Conservation (phyloP, 345 rosid species). For the Conringia planisiliqua region DNA sequence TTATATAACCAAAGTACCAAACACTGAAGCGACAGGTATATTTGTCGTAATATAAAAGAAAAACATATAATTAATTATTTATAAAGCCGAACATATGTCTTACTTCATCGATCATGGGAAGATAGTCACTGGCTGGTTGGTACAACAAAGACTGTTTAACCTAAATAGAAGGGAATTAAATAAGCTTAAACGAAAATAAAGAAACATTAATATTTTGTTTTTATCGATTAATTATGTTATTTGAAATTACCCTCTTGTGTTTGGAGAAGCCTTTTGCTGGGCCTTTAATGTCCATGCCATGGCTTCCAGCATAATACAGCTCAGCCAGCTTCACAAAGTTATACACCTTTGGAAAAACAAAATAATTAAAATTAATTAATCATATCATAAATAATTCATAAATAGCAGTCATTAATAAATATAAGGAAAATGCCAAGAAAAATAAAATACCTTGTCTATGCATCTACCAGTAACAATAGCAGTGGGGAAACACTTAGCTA, state of each 20-base stretch:
- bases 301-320: slow-evolving; percentile 98
- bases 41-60: not conserved
- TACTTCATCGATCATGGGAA: slow-evolving; percentile 86
- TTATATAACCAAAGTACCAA: not conserved
- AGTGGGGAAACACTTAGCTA: slow-evolving; percentile 71
- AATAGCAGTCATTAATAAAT: not conserved
- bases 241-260: slow-evolving; percentile 45
- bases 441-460: slow-evolving; percentile 72
- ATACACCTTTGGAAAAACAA: slow-evolving; percentile 51
- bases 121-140: slow-evolving; percentile 83
- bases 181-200: slow-evolving; percentile 5
- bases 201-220: slow-evolving; percentile 40
- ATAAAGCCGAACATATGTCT: not conserved
- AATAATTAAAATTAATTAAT: not conserved
- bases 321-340: slow-evolving; percentile 77
- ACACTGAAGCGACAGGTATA: not conserved
- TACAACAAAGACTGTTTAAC: slow-evolving; percentile 48
- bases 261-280: slow-evolving; percentile 57
- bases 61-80: not conserved
- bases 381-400: not conserved
- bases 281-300: slow-evolving; percentile 99
- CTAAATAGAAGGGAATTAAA: slow-evolving; percentile 33
- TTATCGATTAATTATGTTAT: slow-evolving; percentile 20
- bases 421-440: not conserved
- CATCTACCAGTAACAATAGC: slow-evolving; percentile 95